Evolutionary conservation across 345 rosid species (phyloP).

Genomic region (Pistacia vera): DNA sequence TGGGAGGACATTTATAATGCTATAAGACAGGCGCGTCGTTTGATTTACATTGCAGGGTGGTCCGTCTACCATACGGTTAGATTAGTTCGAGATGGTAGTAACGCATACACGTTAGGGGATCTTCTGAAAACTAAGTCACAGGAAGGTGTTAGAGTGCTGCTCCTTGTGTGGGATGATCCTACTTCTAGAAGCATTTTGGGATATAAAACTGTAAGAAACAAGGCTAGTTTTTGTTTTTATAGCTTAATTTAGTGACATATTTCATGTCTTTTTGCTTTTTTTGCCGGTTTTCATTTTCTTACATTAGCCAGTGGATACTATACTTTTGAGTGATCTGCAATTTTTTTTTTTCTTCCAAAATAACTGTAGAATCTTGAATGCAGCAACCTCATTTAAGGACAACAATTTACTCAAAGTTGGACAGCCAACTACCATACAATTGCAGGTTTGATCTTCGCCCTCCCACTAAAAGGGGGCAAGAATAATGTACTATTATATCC

Average conservation of each 20-base stretch:
- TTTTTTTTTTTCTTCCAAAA: constrained; percentile 2
- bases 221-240: not conserved
- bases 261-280: not conserved
- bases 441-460: constrained; percentile 24
- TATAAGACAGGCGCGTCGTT: constrained; percentile 73
- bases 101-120: constrained; percentile 59
- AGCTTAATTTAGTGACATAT: constrained; percentile 8
- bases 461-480: constrained; percentile 14
- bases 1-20: constrained; percentile 83
- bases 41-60: constrained; percentile 91
- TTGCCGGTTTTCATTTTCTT: constrained; percentile 12
- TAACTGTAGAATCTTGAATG: constrained; percentile 14
- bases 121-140: constrained; percentile 87
- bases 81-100: constrained; percentile 56
- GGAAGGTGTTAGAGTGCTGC: constrained; percentile 92
- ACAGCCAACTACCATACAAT: constrained; percentile 3
- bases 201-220: constrained; percentile 56
- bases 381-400: constrained; percentile 16
- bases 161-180: constrained; percentile 98
- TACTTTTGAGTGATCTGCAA: not conserved
- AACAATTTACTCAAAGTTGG: constrained; percentile 13
- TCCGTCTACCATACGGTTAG: constrained; percentile 71
- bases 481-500: not conserved
- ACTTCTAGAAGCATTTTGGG: constrained; percentile 79
- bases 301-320: not conserved